Percentiles rank a stretch among this genome's conserved stretches.
Evolutionary conservation across 495 filamentous ascomycete genomes (phyloP).

Genomic region (Parmelia sp.): DNA sequence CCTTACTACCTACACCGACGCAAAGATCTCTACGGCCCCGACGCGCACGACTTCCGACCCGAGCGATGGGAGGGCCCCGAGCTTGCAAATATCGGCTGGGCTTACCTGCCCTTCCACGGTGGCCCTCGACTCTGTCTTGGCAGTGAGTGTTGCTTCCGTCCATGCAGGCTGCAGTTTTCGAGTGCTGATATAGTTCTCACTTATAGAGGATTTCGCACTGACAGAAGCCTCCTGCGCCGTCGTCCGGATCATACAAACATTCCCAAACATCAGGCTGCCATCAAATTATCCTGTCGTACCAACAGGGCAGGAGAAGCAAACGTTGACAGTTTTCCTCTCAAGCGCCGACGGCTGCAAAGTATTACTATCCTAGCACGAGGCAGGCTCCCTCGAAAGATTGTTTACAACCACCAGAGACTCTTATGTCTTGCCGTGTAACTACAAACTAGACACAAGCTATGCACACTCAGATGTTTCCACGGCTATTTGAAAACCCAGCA

Average conservation of each 20-base stretch:
- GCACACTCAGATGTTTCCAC: too few relatives aligned
- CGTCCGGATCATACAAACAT: slow-evolving; percentile 41
- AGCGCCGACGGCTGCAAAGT: slow-evolving; percentile 34
- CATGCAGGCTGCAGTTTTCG: not conserved
- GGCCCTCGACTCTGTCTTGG: slow-evolving; percentile 42
- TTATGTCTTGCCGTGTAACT: too few relatives aligned
- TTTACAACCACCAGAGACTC: too few relatives aligned
- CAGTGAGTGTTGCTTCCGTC: slow-evolving; percentile 9
- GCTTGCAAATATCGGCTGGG: slow-evolving; percentile 41
- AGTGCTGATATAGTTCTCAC: too few relatives aligned
- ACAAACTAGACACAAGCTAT: too few relatives aligned
- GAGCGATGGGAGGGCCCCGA: slow-evolving; percentile 55
- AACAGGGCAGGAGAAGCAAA: slow-evolving; percentile 30
- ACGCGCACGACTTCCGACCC: slow-evolving; percentile 50
- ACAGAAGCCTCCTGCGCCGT: slow-evolving; percentile 44
- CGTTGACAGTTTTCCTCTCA: slow-evolving; percentile 30
- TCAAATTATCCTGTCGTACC: slow-evolving; percentile 19
- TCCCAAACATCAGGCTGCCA: slow-evolving; percentile 33
- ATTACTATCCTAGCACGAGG: slow-evolving; percentile 13
- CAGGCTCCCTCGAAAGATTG: too few relatives aligned
- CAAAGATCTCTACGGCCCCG: slow-evolving; percentile 51
- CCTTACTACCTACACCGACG: slow-evolving; percentile 55
- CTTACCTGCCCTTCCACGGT: slow-evolving; percentile 63
- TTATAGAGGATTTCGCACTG: slow-evolving; percentile 48
- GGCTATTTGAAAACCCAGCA: too few relatives aligned